Base-by-base conservation (phyloP, 768 basidiomycete species). In the Boletus coccyginus region DNA sequence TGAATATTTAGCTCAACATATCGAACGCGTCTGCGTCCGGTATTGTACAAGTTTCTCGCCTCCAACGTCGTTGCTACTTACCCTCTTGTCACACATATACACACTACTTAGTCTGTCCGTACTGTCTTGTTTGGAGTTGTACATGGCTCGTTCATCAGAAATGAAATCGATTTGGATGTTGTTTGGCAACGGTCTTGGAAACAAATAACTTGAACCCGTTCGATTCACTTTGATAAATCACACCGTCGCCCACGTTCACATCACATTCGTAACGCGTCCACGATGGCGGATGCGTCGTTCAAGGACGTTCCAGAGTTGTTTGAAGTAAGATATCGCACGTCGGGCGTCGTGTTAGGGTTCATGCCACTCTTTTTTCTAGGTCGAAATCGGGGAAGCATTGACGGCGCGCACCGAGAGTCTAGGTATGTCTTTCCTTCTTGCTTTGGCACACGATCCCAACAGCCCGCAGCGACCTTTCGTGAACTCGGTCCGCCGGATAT, bases 401-500 rank as follows among this genome's bases (percentile, higher is more conserved):
- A 84, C 88, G 29, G 89, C 94, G 45, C 81, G 96, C 57, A 98
- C 96, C 9, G 97, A 99, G 71, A 87, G 86, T 53, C 79, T 98
- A 57, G 87, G 96, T 96, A 62, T 66, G 90, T 78, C 46, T 41
- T 14, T 49, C 39, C 24, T 27, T 19, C n/a, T 36, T 11, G n/a
- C n/a, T n/a, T 8, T 1, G 10, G 29, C n/a, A 0, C 7, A 49
- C 36, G 13, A 46, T 27, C 11, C 14, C 36, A 14, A 41, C 29
- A 11, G 8, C 16, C n/a, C 19, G 3, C 53, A 98, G 96, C 93
- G 7, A 88, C 93, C 12, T 99, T 98, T 74, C 83, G 95, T 36
- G 96, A 99, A 75, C 86, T 99, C 17, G 97, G 97, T 13, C 97
- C 97, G 0, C 97, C 97, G 7, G 97, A 99, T 73, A 76, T 99